Percentiles rank a stretch among this genome's conserved stretches.
These are phyloP conservation scores for Phalaenopsis aphrodite DNA, from an alignment of 106 monocot species.

Conservation along the genomic window DNA sequence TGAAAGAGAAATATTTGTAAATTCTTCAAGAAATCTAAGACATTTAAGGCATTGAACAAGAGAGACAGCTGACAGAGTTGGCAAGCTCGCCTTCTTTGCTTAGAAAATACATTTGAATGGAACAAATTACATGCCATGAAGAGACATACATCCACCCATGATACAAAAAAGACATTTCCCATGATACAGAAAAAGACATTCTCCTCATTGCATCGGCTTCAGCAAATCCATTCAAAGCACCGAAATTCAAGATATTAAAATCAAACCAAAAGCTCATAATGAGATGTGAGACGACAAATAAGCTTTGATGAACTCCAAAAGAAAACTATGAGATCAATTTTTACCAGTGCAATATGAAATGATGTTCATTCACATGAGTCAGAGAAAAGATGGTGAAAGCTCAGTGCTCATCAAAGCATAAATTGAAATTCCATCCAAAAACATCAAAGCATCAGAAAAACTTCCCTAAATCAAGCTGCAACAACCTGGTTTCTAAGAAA, in stretches of 20 bases:
- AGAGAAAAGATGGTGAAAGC: too few species aligned
- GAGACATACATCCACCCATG: conserved; percentile 99
- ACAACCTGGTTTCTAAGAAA: too few species aligned
- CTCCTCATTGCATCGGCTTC: conserved; percentile 76
- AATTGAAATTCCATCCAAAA: too few species aligned
- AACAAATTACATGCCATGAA: conserved; percentile 94
- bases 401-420: too few species aligned
- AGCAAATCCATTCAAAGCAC: conserved; percentile 59
- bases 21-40: too few species aligned
- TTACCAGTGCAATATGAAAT: background rate
- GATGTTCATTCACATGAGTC: background rate
- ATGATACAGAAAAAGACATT: conserved; percentile 48
- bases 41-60: too few species aligned
- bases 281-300: background rate
- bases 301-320: background rate
- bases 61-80: too few species aligned
- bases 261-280: background rate
- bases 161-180: conserved; percentile 96
- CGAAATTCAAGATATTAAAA: conserved; percentile 12
- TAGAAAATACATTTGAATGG: conserved; percentile 97
- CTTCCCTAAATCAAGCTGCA: too few species aligned
- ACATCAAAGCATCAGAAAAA: too few species aligned
- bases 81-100: conserved; percentile 93
- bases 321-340: background rate
- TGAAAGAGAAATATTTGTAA: too few species aligned